Base-by-base conservation (phyloP, 1,139 yeast species). In the Candida tropicalis region DNA sequence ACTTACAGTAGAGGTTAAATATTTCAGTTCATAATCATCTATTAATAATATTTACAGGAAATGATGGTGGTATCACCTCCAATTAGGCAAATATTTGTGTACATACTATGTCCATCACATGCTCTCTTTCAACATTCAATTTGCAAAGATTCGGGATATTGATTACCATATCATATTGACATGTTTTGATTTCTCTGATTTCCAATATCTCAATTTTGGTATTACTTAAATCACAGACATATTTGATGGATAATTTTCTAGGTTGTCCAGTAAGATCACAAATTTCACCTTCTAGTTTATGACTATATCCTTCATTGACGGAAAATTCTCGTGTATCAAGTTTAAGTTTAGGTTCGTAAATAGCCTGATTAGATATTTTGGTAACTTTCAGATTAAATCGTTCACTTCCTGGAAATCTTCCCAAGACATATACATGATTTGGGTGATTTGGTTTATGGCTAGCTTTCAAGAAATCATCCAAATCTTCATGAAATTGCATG, bases 221-320 rank as follows among this genome's bases (percentile, higher is more conserved):
- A 7, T 51, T 48, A 2, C 58, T 55, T 0, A 77, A 72, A 50
- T 82, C 83, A 62, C 98, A 91, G 27, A 75, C 69, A 57, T 84
- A 89, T 40, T 79, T 79, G 3, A 91, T 65, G 43, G 84, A 87
- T 1, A 82, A 69, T 1, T 75, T 63, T 47, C 97, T 73, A 4
- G 83, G 84, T 32, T 68, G 64, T 0, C 77, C 76, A 0, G 95
- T 87, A 39, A 86, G 57, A 56, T 87, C 96, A 65, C 98, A 91
- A 1, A 73, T 53, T 4, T 81, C 79, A 1, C 98, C 98, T 45
- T 73, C 68, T 11, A 86, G 62, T 2, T 67, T 63, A 48, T 86
- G 89, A 39, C 53, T 55, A 17, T 49, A 53, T 12, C 52, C 49
- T 28, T 58, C 58, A 27, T 63, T 65, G 27, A 52, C 43, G 3